Evolutionary conservation across 2,329 filamentous ascomycete genomes (phyloP), one percentile per base, ranked within the genome.

Genomic region (Lecanicillium sp.): DNA sequence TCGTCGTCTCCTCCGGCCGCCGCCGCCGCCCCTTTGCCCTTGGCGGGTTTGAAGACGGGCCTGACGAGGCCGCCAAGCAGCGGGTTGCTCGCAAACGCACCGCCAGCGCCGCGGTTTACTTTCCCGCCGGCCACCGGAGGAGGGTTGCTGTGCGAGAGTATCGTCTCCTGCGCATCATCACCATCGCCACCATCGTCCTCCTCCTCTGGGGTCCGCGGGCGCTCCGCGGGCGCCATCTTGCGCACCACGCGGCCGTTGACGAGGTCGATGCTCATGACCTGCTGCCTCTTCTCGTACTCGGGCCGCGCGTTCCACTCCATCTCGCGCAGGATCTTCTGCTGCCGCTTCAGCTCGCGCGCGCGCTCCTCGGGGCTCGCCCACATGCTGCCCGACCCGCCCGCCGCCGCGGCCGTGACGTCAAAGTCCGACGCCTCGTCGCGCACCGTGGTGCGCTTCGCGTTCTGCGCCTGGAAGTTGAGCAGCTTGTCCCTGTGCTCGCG

Each of bases 291-390:
- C 70, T 96, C 90, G 65, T 90, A 95, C 53, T 94, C 90, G 0
- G 90, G 89, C 44, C 79, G 73, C 4, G 86, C 83, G 56, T 86
- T 86, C 83, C 90, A 94, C 59, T 95, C 87, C 74, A 93, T 83
- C 66, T 95, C 88, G 5, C 88, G 73, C 56, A 95, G 67, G 3
- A 90, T 71, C 62, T 86, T 87, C 67, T 95, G 90, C 67, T 95
- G 90, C 50, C 83, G 78, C 66, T 91, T 94, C 49, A 95, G 69
- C 62, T 93, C 88, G 54, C 83, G 73, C 1, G 90, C 90, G 35
- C 90, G 77, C 64, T 95, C 88, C 54, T 87, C 83, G 0, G 90
- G 88, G 14, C 73, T 88, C 42, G 89, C 86, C 90, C 90, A 95
- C 69, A 93, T 84, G 70, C 64, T 58, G 44, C 72, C 72, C 72